phyloP scores from a whole-genome alignment of 441 rosid genomes.

The Euphorbia corollata region DNA sequence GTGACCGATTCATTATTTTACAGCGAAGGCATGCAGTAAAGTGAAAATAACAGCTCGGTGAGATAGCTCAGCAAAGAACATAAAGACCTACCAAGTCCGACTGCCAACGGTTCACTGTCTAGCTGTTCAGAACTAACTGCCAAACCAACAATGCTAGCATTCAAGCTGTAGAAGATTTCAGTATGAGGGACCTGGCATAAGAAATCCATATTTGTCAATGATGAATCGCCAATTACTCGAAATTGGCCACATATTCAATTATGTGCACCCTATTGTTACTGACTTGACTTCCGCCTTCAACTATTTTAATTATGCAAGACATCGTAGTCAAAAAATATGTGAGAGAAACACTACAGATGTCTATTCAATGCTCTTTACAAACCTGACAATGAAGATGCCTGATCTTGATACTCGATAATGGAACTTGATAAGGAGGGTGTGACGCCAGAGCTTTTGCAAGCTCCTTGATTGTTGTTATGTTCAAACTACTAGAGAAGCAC shows the following conservation, averaged over 20 bases:
- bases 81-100: slow-evolving; percentile 75
- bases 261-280: slow-evolving; percentile 9
- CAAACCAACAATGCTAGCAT: slow-evolving; percentile 80
- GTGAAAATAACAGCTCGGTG: slow-evolving; percentile 1
- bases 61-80: slow-evolving; percentile 12
- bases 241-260: neutral
- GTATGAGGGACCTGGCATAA: slow-evolving; percentile 51
- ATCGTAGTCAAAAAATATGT: neutral
- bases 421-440: slow-evolving; percentile 82
- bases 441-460: slow-evolving; percentile 78
- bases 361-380: slow-evolving; percentile 21
- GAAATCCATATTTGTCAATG: slow-evolving; percentile 13
- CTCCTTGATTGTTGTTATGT: slow-evolving; percentile 63
- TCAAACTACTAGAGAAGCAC: slow-evolving; percentile 54
- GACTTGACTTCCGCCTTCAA: slow-evolving; percentile 14
- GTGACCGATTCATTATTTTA: neutral
- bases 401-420: slow-evolving; percentile 60
- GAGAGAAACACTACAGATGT: slow-evolving; percentile 3
- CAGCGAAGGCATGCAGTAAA: neutral
- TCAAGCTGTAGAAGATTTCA: slow-evolving; percentile 74
- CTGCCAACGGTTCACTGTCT: slow-evolving; percentile 56
- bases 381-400: slow-evolving; percentile 87
- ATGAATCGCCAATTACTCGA: slow-evolving; percentile 8
- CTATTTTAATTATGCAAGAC: neutral
- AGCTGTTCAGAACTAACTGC: slow-evolving; percentile 55